phyloP scores from a whole-genome alignment of 768 basidiomycete species.

The Harrya chromipes region DNA sequence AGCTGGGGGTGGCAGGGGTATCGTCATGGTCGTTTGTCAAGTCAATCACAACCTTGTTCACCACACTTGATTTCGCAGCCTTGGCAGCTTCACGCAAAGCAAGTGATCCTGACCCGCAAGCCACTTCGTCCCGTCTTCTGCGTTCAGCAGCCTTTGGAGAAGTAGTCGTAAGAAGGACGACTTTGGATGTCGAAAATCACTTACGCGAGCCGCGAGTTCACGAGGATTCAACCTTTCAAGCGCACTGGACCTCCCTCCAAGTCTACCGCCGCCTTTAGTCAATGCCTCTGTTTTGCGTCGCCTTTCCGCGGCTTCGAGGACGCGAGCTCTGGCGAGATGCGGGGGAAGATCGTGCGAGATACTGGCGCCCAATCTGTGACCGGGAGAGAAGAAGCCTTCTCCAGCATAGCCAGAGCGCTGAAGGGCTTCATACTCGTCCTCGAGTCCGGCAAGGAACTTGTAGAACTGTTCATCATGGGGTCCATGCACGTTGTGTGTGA shows the following conservation, averaged over 20 bases:
- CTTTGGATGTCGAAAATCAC: constrained; percentile 31
- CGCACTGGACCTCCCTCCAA: constrained; percentile 51
- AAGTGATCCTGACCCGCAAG: constrained; percentile 61
- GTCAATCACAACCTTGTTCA: constrained; percentile 53
- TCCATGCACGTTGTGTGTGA: constrained; percentile 86
- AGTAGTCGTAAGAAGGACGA: constrained; percentile 1
- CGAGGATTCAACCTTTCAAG: constrained; percentile 51
- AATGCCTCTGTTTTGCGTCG: constrained; percentile 45
- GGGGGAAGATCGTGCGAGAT: constrained; percentile 67
- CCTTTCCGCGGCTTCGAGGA: constrained; percentile 79
- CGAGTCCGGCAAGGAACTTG: constrained; percentile 64
- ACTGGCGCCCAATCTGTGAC: constrained; percentile 63
- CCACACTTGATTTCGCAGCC: constrained; percentile 64
- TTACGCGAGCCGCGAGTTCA: constrained; percentile 60
- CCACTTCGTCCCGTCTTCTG: constrained; percentile 66
- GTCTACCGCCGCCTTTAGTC: constrained; percentile 52
- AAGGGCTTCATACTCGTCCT: constrained; percentile 83
- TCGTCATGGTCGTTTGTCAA: constrained; percentile 41
- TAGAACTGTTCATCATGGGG: constrained; percentile 88
- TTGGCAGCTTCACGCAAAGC: constrained; percentile 63
- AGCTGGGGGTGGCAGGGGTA: constrained; percentile 6
- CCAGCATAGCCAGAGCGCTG: constrained; percentile 81
- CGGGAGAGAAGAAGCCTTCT: constrained; percentile 86
- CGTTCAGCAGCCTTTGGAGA: constrained; percentile 77
- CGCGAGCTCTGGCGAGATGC: constrained; percentile 61